These are phyloP conservation scores for Salvia rosmarinus DNA, from an alignment of 257 asterid species.

Conservation along the genomic window DNA sequence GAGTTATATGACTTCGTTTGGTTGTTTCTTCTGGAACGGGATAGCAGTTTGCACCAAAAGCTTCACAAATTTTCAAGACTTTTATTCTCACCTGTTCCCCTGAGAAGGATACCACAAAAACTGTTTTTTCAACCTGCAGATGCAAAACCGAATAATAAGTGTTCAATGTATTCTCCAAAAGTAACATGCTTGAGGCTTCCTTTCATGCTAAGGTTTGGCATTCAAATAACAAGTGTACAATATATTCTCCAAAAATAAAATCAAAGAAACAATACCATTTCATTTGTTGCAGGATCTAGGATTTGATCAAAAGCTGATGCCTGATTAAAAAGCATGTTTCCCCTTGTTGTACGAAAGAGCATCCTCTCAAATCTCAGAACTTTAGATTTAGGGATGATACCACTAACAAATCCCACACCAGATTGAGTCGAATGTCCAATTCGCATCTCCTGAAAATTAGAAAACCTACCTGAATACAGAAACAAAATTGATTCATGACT, in stretches of 20 bases:
- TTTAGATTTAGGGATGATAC: conserved; percentile 84
- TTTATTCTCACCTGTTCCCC: conserved; percentile 98
- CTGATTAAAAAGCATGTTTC: conserved; percentile 95
- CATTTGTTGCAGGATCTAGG: conserved; percentile 81
- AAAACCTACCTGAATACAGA: conserved; percentile 39
- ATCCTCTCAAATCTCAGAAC: conserved; percentile 86
- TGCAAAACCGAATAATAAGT: conserved; percentile 24
- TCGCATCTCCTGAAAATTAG: conserved; percentile 74
- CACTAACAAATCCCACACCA: conserved; percentile 93
- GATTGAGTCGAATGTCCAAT: conserved; percentile 80
- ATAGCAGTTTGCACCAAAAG: conserved; percentile 95
- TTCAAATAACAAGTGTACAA: conserved; percentile 3
- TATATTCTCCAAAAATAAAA: conserved; percentile 30
- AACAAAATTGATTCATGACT: conserved; percentile 33
- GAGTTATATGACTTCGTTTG: conserved; percentile 80
- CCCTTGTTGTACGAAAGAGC: conserved; percentile 97
- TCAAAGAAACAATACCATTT: conserved; percentile 60
- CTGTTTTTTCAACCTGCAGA: conserved; percentile 91
- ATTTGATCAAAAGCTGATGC: conserved; percentile 77
- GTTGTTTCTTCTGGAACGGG: conserved; percentile 91
- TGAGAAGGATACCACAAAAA: conserved; percentile 95
- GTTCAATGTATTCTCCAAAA: conserved; percentile 28
- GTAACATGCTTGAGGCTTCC: conserved; percentile 18
- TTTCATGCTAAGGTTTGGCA: conserved; percentile 11
- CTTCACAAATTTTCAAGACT: conserved; percentile 93